A percentile compares a stretch with the other conserved stretches of the same genome.
Evolutionary conservation across 306 rosid genomes (phyloP).

Genomic region (Vicia faba): DNA sequence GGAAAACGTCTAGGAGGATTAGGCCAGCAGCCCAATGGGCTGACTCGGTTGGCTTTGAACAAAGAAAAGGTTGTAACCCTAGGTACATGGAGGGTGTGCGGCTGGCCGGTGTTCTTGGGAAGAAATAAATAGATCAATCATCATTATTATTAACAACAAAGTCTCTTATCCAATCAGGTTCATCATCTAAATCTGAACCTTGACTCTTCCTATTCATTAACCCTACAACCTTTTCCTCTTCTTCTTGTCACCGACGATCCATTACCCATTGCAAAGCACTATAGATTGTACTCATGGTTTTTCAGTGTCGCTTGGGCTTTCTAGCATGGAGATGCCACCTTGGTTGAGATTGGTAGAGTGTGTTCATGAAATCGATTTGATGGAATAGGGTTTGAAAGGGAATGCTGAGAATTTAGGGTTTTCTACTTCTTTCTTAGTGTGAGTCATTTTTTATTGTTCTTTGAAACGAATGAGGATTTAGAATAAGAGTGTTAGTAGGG

Average conservation of each 20-base stretch:
- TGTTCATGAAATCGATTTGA: too few species aligned
- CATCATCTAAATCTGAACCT: conserved; percentile 74
- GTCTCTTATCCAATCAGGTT: conserved; percentile 90
- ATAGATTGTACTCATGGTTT: conserved; percentile 85
- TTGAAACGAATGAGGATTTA: not conserved
- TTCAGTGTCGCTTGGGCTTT: conserved; percentile 92
- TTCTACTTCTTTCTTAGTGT: conserved; percentile 39
- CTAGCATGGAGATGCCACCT: conserved; percentile 91
- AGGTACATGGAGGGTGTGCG: too few species aligned
- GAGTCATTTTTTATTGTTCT: conserved; percentile 22
- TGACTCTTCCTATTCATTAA: conserved; percentile 17
- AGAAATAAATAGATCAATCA: too few species aligned
- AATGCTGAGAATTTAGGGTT: too few species aligned
- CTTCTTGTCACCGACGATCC: conserved; percentile 53
- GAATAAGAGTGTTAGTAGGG: not conserved
- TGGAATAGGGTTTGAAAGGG: too few species aligned
- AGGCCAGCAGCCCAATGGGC: too few species aligned
- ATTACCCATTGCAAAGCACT: conserved; percentile 91
- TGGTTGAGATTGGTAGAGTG: too few species aligned
- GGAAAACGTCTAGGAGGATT: too few species aligned
- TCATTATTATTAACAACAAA: too few species aligned
- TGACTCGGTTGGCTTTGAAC: too few species aligned
- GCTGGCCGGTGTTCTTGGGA: too few species aligned
- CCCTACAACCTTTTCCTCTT: conserved; percentile 32
- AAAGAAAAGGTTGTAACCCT: too few species aligned